Evolutionary conservation across 495 filamentous ascomycete genomes (phyloP).

Genomic region (Entonaema liquescens): DNA sequence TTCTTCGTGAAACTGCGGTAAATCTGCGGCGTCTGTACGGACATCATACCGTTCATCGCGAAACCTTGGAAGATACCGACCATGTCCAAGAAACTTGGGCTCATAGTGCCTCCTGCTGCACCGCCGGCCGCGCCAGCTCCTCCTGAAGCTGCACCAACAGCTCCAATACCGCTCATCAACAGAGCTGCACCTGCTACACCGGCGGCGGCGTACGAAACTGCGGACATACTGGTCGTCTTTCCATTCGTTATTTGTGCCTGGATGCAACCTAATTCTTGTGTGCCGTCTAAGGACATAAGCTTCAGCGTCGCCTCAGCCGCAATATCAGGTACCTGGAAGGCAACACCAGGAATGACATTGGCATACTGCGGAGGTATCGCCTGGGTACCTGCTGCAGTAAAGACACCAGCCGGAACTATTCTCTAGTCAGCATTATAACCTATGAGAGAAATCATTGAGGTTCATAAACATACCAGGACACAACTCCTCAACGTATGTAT

Average conservation of each 20-base stretch:
- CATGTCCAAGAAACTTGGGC: constrained; percentile 86
- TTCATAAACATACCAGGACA: constrained; percentile 75
- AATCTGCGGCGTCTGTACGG: constrained; percentile 82
- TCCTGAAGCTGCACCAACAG: constrained; percentile 66
- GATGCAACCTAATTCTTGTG: constrained; percentile 79
- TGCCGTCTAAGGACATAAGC: constrained; percentile 68
- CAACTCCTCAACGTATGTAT: constrained; percentile 72
- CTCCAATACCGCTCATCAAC: constrained; percentile 75
- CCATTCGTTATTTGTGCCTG: constrained; percentile 85
- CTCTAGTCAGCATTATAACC: constrained; percentile 43
- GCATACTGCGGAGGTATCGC: constrained; percentile 74
- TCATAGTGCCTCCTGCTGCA: constrained; percentile 67
- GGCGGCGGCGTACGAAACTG: constrained; percentile 84
- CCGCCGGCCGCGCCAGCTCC: constrained; percentile 50
- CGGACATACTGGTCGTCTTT: constrained; percentile 76
- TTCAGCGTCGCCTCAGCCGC: constrained; percentile 85
- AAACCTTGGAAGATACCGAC: constrained; percentile 92
- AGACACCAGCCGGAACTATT: constrained; percentile 75
- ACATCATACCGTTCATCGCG: constrained; percentile 95
- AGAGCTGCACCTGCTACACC: constrained; percentile 89
- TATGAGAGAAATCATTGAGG: neutral
- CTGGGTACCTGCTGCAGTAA: constrained; percentile 75
- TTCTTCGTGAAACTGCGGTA: constrained; percentile 91
- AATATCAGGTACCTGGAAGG: constrained; percentile 90
- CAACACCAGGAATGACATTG: constrained; percentile 83